Conservation (phyloP, 352 stramenopile genomes). For the Pythium scleroteichum region DNA sequence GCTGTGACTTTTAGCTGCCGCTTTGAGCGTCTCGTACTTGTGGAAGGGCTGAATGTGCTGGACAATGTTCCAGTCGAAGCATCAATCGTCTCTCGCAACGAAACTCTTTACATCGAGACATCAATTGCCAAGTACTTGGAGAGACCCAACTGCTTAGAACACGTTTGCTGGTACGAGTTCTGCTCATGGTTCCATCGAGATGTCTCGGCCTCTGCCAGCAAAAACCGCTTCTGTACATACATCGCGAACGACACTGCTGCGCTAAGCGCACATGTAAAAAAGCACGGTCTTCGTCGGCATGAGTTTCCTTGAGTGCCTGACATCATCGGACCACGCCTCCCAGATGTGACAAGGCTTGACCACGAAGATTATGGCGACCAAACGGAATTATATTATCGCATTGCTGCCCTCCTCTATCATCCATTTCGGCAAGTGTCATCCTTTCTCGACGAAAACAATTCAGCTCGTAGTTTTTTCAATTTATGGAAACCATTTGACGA, state of each 20-base stretch:
- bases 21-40: constrained; percentile 23
- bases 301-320: constrained; percentile 24
- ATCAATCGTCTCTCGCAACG: constrained; percentile 3
- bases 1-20: constrained; percentile 26
- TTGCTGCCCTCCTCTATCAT: constrained; percentile 13
- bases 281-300: constrained; percentile 6
- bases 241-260: not conserved
- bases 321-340: constrained; percentile 23
- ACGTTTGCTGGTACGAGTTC: constrained; percentile 29
- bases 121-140: constrained; percentile 23
- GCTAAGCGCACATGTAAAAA: constrained; percentile 9
- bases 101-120: constrained; percentile 16
- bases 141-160: constrained; percentile 16
- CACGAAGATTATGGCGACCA: constrained; percentile 20
- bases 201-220: not conserved
- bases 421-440: constrained; percentile 13
- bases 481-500: not conserved
- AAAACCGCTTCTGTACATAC: not conserved
- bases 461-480: constrained; percentile 1
- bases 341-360: constrained; percentile 5
- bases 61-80: constrained; percentile 21
- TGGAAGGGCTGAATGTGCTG: constrained; percentile 26
- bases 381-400: constrained; percentile 23
- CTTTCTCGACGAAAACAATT: constrained; percentile 5
- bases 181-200: constrained; percentile 21